Conservation (phyloP, 345 rosid genomes). For the Erodium maritimum region DNA sequence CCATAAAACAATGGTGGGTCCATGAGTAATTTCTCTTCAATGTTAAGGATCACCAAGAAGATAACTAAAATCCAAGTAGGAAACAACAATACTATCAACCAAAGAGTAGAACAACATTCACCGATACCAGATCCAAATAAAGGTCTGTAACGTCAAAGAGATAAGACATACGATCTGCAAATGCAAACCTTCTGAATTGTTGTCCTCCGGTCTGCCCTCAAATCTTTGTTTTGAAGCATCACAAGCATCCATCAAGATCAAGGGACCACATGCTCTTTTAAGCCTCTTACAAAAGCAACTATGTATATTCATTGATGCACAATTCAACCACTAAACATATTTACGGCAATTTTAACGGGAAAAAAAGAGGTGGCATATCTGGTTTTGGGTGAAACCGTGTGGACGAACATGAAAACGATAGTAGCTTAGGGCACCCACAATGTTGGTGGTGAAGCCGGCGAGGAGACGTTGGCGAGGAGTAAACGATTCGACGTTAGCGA, state of each 20-base stretch:
- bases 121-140: slow-evolving; percentile 5
- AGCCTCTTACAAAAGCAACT: background rate
- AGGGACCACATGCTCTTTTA: slow-evolving; percentile 26
- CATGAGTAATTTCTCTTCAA: slow-evolving; percentile 9
- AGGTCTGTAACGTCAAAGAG: slow-evolving; percentile 2
- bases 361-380: too few species aligned
- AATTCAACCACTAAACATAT: background rate
- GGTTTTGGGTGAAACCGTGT: too few species aligned
- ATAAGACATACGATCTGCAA: slow-evolving; percentile 5
- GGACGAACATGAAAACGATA: too few species aligned
- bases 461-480: too few species aligned
- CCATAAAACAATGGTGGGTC: too few species aligned
- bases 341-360: too few species aligned
- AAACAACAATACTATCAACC: slow-evolving; percentile 6
- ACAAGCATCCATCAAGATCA: slow-evolving; percentile 9
- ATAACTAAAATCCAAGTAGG: background rate
- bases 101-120: slow-evolving; percentile 7
- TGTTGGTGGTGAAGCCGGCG: too few species aligned
- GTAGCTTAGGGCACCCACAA: too few species aligned
- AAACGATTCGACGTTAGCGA: too few species aligned
- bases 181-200: slow-evolving; percentile 9
- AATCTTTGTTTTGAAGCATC: slow-evolving; percentile 14
- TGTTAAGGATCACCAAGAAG: slow-evolving; percentile 7
- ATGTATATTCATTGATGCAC: too few species aligned
- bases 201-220: slow-evolving; percentile 11